A percentile compares a stretch with the other conserved stretches of the same genome.
These are phyloP conservation scores for Tuber indicum DNA, from an alignment of 495 filamentous ascomycete species.

Conservation along the genomic window DNA sequence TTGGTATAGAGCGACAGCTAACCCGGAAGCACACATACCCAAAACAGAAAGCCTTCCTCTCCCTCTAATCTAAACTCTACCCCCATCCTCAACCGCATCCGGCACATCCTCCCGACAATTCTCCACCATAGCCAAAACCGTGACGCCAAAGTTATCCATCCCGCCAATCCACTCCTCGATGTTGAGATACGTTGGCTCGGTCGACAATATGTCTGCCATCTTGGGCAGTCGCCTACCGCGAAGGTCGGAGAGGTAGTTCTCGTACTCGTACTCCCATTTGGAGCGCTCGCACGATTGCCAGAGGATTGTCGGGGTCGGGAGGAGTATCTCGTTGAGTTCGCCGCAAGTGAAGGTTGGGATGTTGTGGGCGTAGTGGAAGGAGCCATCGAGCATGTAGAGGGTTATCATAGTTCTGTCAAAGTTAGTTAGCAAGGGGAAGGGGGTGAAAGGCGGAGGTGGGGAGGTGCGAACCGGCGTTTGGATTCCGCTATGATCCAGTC, in stretches of 20 bases:
- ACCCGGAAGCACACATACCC: background rate
- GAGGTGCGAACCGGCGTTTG: constrained; percentile 30
- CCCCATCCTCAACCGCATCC: background rate
- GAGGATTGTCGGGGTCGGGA: constrained; percentile 21
- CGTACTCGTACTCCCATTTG: constrained; percentile 32
- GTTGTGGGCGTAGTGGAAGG: constrained; percentile 29
- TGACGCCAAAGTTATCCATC: constrained; percentile 34
- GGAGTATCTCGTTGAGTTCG: constrained; percentile 24
- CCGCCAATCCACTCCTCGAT: constrained; percentile 34
- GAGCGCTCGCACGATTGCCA: constrained; percentile 29
- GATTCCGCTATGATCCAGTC: constrained; percentile 38
- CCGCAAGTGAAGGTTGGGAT: constrained; percentile 21
- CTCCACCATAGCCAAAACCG: constrained; percentile 27
- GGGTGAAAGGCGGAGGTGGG: background rate
- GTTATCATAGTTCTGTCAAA: constrained; percentile 23
- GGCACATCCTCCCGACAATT: constrained; percentile 4
- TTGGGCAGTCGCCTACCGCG: constrained; percentile 24
- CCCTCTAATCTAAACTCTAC: background rate
- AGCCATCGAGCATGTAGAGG: constrained; percentile 30
- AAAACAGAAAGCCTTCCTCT: background rate
- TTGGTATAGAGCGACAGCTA: background rate
- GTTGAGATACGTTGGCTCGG: constrained; percentile 1
- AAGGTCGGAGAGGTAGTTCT: constrained; percentile 22
- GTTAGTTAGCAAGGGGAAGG: background rate
- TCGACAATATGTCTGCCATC: constrained; percentile 18